Percentiles rank a stretch among this genome's conserved stretches.
These are phyloP conservation scores for Talaromyces sp. DNA, from an alignment of 2,329 filamentous ascomycete species.

Conservation along the genomic window DNA sequence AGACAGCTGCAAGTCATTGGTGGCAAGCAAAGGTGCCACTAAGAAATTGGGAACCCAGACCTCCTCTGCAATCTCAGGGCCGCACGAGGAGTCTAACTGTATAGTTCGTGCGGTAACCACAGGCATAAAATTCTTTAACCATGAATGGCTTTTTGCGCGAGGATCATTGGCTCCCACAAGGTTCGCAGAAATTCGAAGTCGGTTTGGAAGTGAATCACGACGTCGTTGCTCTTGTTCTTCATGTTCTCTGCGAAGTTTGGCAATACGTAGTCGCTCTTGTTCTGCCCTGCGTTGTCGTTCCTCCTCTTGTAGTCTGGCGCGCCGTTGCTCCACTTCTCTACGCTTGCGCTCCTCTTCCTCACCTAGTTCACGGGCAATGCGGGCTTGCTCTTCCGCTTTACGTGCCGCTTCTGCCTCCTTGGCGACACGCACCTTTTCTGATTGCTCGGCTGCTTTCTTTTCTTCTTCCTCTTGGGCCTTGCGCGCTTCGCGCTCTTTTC, in stretches of 20 bases:
- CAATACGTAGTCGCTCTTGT: slow-evolving; percentile 38
- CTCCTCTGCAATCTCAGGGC: slow-evolving; percentile 35
- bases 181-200: slow-evolving; percentile 42
- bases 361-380: slow-evolving; percentile 36
- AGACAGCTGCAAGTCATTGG: slow-evolving; percentile 46
- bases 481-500: slow-evolving; percentile 2
- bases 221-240: slow-evolving; percentile 44
- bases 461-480: slow-evolving; percentile 17
- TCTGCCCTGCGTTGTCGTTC: slow-evolving; percentile 41
- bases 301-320: slow-evolving; percentile 43
- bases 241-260: slow-evolving; percentile 41
- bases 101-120: slow-evolving; percentile 41
- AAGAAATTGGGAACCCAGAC: slow-evolving; percentile 48
- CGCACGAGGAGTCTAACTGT: slow-evolving; percentile 40
- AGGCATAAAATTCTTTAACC: slow-evolving; percentile 45
- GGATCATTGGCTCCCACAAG: slow-evolving; percentile 41
- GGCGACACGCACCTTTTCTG: slow-evolving; percentile 28
- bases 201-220: slow-evolving; percentile 42
- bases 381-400: slow-evolving; percentile 28
- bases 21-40: slow-evolving; percentile 45
- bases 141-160: slow-evolving; percentile 37
- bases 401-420: slow-evolving; percentile 28
- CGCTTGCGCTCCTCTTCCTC: slow-evolving; percentile 41
- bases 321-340: slow-evolving; percentile 40
- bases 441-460: slow-evolving; percentile 20